Base-by-base conservation (phyloP, 306 rosid genomes). In the Cicer chorassanicum region DNA sequence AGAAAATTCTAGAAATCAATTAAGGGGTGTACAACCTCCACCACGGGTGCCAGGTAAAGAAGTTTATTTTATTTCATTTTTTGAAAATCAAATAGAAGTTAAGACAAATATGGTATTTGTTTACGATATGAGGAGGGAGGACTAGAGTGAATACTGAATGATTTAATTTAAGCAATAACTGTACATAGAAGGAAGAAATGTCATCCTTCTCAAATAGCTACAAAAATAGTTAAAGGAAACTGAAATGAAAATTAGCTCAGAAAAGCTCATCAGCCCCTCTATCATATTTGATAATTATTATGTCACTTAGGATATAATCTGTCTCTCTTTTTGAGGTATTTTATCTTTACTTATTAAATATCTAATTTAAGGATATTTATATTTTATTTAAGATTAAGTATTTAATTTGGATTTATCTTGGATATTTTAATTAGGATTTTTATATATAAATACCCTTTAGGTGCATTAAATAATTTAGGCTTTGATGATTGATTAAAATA, bases 31-130 rank as follows among this genome's bases (percentile, higher is more conserved):
- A 15, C 83, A 75, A 16, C 92, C 88, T 50, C 98, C 86, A 4
- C 93, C 92, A 6, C 76, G 84, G 75, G 84, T 83, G 51, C 90
- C 93, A 67, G 93, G 98, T 90, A 86, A 61, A 73, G 1, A 19
- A 45, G 36, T 29, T 34, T 29, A 4, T 29, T 29, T 3, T 4
- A 29, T 29, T 29, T 29, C 36, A 29, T 29, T 29, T 29, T 29
- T 29, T 29, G 5, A 4, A 29, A 29, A 29, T 3, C 3, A 29
- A 29, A 29, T 29, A 29, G 36, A 29, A 29, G 36, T 29, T 29
- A 29, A 3, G 36, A 29, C 60, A 18, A 9, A 63, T 57, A 5
- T 65, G 55, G 21, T 57, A 9, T 54, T 3, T 80, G 13, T 29
- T 9, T 66, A 38, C 14, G 8, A 57, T 3, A 43, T 42, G n/a